A percentile compares a stretch with the other conserved stretches of the same genome.
phyloP scores from a whole-genome alignment of 2,329 filamentous ascomycete genomes.

The Sporothrix phasma region DNA sequence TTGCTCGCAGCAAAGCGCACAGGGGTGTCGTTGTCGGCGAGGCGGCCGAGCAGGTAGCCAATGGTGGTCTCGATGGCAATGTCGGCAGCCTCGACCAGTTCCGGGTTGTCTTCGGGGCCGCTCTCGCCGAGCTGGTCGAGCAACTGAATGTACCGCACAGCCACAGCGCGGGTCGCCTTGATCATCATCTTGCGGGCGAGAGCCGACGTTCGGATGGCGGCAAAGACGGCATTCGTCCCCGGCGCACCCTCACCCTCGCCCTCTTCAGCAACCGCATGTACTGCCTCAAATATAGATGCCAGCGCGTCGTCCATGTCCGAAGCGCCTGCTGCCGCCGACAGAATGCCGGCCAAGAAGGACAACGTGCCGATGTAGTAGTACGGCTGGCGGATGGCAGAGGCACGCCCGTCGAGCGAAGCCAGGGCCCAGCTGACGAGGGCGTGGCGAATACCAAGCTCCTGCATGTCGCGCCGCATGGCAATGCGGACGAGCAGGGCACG shows the following conservation, averaged over 20 bases:
- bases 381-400: constrained; percentile 34
- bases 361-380: constrained; percentile 73
- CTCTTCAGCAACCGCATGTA: constrained; percentile 47
- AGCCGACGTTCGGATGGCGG: constrained; percentile 57
- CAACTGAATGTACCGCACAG: constrained; percentile 44
- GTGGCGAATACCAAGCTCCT: constrained; percentile 59
- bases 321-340: constrained; percentile 59
- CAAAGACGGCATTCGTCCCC: constrained; percentile 32
- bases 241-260: constrained; percentile 20
- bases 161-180: constrained; percentile 71
- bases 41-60: constrained; percentile 64
- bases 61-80: constrained; percentile 76
- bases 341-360: constrained; percentile 66
- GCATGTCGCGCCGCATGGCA: constrained; percentile 81
- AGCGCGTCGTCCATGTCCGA: constrained; percentile 63
- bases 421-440: constrained; percentile 64
- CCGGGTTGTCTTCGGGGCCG: constrained; percentile 32
- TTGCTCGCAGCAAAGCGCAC: constrained; percentile 89
- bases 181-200: constrained; percentile 72
- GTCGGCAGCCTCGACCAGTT: constrained; percentile 38
- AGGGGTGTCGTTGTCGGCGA: constrained; percentile 82
- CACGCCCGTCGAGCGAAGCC: constrained; percentile 37
- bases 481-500: constrained; percentile 71
- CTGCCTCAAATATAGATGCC: constrained; percentile 53
- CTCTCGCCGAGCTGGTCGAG: constrained; percentile 40